Percentiles rank a stretch among this genome's conserved stretches.
These are phyloP conservation scores for Trichosporon ovoides DNA, from an alignment of 1,284 basidiomycete genomes.

Conservation along the genomic window DNA sequence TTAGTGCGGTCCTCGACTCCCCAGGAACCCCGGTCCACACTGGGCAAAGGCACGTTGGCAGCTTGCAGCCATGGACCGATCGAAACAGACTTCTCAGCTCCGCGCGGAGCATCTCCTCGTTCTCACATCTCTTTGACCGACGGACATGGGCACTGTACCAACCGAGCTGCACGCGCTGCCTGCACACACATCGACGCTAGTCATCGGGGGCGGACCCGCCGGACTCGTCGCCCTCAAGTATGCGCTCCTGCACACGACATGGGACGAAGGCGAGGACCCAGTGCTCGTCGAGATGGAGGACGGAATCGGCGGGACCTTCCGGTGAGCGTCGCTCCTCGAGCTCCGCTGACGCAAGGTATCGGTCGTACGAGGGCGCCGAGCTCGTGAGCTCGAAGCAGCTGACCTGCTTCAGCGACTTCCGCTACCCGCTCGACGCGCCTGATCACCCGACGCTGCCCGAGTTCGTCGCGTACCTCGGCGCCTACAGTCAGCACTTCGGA, in stretches of 20 bases:
- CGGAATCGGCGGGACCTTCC: constrained; percentile 62
- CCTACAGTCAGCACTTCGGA: constrained; percentile 43
- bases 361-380: constrained; percentile 54
- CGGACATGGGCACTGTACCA: background rate
- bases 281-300: constrained; percentile 59
- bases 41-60: no score
- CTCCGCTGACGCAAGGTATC: constrained; percentile 21
- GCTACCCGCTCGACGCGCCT: constrained; percentile 51
- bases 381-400: constrained; percentile 51
- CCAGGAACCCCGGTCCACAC: no score
- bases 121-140: background rate
- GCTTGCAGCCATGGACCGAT: background rate
- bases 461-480: constrained; percentile 59
- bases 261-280: constrained; percentile 52
- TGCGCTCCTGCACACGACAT: constrained; percentile 50
- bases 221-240: constrained; percentile 61
- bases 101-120: no score
- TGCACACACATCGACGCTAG: constrained; percentile 30
- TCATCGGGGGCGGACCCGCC: constrained; percentile 58
- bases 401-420: constrained; percentile 62
- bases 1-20: no score
- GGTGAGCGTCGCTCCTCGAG: constrained; percentile 21
- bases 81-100: background rate
- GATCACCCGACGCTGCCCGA: constrained; percentile 59
- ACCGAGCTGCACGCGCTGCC: constrained; percentile 14